phyloP scores from a whole-genome alignment of 306 rosid genomes.

The Trifolium dubium region DNA sequence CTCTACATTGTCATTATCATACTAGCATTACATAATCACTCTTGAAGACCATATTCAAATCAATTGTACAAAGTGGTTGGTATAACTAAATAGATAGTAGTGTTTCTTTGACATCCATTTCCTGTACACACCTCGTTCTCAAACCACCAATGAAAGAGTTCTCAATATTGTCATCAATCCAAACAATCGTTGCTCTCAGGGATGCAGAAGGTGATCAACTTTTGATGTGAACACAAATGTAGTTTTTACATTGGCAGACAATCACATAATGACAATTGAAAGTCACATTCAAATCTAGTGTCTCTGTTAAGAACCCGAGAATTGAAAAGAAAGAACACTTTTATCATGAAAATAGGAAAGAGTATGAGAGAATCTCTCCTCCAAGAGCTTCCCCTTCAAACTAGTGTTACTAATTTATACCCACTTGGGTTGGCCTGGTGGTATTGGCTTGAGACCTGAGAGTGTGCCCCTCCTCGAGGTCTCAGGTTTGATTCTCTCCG shows the following conservation, averaged over 20 bases:
- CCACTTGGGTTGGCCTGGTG: no score
- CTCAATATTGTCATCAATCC: neutral
- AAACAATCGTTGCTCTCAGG: neutral
- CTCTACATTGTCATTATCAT: conserved; percentile 5
- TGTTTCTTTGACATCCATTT: neutral
- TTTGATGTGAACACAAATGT: neutral
- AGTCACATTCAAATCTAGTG: neutral
- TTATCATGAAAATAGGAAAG: neutral
- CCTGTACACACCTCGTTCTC: neutral
- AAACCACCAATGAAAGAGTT: neutral
- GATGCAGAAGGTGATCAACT: neutral
- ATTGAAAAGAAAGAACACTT: neutral
- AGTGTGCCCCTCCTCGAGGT: no score
- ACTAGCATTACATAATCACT: conserved; percentile 26
- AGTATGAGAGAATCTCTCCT: neutral
- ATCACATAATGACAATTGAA: conserved; percentile 2
- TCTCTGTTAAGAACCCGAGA: neutral
- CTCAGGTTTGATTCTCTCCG: no score
- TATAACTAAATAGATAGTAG: neutral
- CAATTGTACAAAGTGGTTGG: neutral
- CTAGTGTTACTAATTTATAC: neutral
- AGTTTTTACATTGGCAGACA: neutral
- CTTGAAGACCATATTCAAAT: conserved; percentile 4
- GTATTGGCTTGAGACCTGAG: no score
- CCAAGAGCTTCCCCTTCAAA: neutral